Conservation (phyloP, 2,329 filamentous ascomycete species). For the Polychaeton citri region DNA sequence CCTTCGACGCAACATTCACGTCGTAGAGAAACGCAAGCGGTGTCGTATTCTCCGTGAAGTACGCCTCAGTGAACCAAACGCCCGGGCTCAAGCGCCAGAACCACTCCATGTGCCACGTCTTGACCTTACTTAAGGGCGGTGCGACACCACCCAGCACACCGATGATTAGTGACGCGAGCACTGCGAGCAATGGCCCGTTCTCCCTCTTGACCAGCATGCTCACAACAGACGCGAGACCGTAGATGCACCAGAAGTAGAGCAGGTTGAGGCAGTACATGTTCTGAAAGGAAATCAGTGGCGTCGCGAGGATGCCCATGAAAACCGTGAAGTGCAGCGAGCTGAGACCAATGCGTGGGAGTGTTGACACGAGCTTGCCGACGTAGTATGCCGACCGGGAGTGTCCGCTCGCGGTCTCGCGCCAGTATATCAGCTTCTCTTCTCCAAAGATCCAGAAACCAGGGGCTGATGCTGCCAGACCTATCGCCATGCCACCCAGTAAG, state of each 20-base stretch:
- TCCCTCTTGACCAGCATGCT: conserved; percentile 43
- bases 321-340: conserved; percentile 43
- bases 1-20: conserved; percentile 31
- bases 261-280: conserved; percentile 39
- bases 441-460: conserved; percentile 46
- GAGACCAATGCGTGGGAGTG: conserved; percentile 38
- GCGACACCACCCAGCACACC: conserved; percentile 42
- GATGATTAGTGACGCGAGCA: conserved; percentile 41
- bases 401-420: conserved; percentile 42
- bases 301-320: conserved; percentile 35
- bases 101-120: conserved; percentile 40
- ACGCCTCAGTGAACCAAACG: conserved; percentile 44
- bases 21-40: conserved; percentile 40
- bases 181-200: conserved; percentile 43
- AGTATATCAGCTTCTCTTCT: conserved; percentile 42
- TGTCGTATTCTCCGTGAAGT: conserved; percentile 39
- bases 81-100: conserved; percentile 42
- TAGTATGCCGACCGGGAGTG: conserved; percentile 46
- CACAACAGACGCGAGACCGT: conserved; percentile 39
- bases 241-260: conserved; percentile 46
- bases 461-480: conserved; percentile 41
- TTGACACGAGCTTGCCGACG: conserved; percentile 40
- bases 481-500: conserved; percentile 40
- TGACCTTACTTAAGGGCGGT: conserved; percentile 36
- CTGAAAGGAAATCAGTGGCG: conserved; percentile 37